Conservation (phyloP, 1,284 basidiomycete genomes). For the Fistulinella staudtii region DNA sequence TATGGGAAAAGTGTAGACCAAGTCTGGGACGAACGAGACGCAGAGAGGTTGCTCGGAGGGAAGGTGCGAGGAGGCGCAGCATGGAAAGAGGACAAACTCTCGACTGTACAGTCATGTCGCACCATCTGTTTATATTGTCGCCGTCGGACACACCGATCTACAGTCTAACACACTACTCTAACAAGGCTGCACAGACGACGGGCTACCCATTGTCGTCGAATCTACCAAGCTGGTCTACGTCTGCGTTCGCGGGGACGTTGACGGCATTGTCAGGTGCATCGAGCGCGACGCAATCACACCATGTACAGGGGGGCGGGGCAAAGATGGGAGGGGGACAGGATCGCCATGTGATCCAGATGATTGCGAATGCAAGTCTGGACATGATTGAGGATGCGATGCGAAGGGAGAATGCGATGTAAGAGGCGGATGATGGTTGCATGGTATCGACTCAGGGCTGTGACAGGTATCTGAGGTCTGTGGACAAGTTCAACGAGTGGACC, state of each 20-base stretch:
- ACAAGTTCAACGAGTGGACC: slow-evolving; percentile 97
- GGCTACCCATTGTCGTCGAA: slow-evolving; percentile 71
- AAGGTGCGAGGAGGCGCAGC: neutral
- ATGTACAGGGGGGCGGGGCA: slow-evolving; percentile 57
- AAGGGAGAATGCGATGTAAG: slow-evolving; percentile 82
- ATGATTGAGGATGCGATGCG: slow-evolving; percentile 88
- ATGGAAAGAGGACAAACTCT: slow-evolving; percentile 4
- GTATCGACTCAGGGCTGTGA: too few relatives aligned
- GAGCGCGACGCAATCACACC: slow-evolving; percentile 59
- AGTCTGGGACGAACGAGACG: slow-evolving; percentile 9
- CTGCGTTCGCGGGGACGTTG: slow-evolving; percentile 81
- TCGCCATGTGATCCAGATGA: slow-evolving; percentile 93
- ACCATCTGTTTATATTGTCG: slow-evolving; percentile 77
- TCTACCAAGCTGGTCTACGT: slow-evolving; percentile 80
- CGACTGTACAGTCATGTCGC: slow-evolving; percentile 55
- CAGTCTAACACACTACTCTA: slow-evolving; percentile 73
- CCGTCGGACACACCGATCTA: slow-evolving; percentile 82
- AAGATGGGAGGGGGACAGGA: slow-evolving; percentile 74
- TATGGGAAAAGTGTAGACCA: slow-evolving; percentile 17
- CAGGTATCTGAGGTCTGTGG: too few relatives aligned
- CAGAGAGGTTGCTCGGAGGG: slow-evolving; percentile 8
- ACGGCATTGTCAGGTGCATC: slow-evolving; percentile 79
- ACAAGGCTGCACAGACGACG: slow-evolving; percentile 57
- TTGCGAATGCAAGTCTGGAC: slow-evolving; percentile 89
- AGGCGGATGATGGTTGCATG: slow-evolving; percentile 15